Percentiles rank a stretch among this genome's conserved stretches.
Conservation (phyloP, 192 early-diverging fungal species). For the Anaeromyces robustus region DNA sequence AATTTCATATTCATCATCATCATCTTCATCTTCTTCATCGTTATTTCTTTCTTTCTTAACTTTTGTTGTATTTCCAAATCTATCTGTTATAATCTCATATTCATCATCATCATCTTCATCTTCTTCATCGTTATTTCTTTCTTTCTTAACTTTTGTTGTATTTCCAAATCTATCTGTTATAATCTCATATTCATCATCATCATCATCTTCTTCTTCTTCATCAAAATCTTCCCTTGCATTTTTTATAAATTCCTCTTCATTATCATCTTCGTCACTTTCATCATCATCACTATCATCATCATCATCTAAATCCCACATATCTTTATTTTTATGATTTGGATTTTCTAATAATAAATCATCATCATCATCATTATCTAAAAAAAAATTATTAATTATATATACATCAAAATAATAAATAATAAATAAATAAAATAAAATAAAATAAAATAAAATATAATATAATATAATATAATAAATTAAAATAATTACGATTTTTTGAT, state of each 20-base stretch:
- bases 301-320: conserved; percentile 9
- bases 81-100: conserved; percentile 9
- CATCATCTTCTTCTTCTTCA: neutral
- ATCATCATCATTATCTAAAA: conserved; percentile 9
- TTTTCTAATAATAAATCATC: conserved; percentile 31
- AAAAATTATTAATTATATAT: neutral
- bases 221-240: neutral
- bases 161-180: neutral
- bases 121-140: conserved; percentile 24
- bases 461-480: too few relatives aligned
- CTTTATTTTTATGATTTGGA: conserved; percentile 24
- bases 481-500: conserved; percentile 13
- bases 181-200: neutral
- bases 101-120: conserved; percentile 26
- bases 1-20: conserved; percentile 13
- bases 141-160: conserved; percentile 11
- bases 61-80: conserved; percentile 14
- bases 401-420: neutral
- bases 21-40: conserved; percentile 29
- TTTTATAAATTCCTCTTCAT: neutral
- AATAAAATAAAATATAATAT: too few relatives aligned
- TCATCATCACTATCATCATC: conserved; percentile 26
- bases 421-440: conserved; percentile 2
- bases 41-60: conserved; percentile 8
- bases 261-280: neutral